Evolutionary conservation across 1,284 basidiomycete genomes (phyloP), one percentile per base, ranked within the genome.

Genomic region (Heterobasidion irregulare): DNA sequence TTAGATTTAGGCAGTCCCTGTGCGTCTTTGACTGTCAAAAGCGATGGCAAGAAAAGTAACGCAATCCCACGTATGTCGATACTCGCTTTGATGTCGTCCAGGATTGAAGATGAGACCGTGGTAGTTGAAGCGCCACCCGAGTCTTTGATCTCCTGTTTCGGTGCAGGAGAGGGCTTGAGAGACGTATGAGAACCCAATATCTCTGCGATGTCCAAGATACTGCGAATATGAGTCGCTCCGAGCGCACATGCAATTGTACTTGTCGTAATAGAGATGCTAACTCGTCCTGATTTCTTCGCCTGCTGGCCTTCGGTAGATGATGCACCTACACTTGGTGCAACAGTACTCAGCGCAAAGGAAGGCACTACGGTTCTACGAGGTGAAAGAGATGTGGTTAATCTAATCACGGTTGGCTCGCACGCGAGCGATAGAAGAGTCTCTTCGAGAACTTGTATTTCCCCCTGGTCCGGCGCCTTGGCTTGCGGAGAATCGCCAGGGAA

Each of bases 391-490:
- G 79, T 86, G n/a, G 70, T 71, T 15, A 87, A 63, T 53, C 72
- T 73, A 52, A 89, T 59, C 5, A 76, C 63, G 50, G 88, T 72
- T 13, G 87, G 78, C 19, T 81, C 76, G 38, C 74, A 65, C 33
- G 80, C 79, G 51, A 88, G 73, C 2, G 82, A 83, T 26, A 86
- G 53, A 19, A 90, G 61, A 2, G 68, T 67, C 48, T 82, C 77
- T 35, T 77, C 76, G 53, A 62, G 61, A 26, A 66, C 50, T 59
- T 36, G 66, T 65, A 8, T 53, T 6, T 15, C 46, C 46, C 16
- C 16, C 18, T 10, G 18, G 3, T 41, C 38, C 38, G 38, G 12
- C 10, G n/a, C 12, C 4, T 41, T n/a, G 41, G n/a, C 18, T 8
- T 52, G 36, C 38, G 19, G 51, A 38, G 26, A 26, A 26, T 26